Evolutionary conservation across 768 basidiomycete genomes (phyloP).

Genomic region (Cubamyces sp.): DNA sequence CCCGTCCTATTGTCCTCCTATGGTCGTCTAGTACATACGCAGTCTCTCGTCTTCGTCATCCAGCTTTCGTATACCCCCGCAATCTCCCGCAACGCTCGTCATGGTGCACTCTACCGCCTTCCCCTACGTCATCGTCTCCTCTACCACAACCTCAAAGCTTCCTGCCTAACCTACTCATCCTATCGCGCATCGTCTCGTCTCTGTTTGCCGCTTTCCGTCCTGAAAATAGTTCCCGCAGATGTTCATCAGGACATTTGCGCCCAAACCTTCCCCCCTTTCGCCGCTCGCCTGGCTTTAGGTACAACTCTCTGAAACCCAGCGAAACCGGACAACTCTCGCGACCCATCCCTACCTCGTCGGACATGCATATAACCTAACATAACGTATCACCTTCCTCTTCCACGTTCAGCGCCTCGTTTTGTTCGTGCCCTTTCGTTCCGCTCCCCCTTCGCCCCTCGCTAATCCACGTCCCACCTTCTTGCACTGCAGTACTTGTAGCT

Average conservation of each 20-base stretch:
- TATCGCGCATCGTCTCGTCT: not conserved
- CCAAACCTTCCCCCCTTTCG: not conserved
- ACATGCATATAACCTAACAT: not conserved
- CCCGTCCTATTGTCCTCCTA: constrained; percentile 1
- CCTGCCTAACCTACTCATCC: constrained; percentile 7
- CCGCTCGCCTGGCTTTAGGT: no score
- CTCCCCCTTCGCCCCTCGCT: not conserved
- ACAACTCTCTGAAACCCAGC: not conserved
- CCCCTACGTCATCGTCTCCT: constrained; percentile 2
- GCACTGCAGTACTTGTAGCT: not conserved
- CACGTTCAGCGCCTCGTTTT: not conserved
- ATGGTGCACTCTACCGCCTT: constrained; percentile 22
- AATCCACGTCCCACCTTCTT: not conserved
- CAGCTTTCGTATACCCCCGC: constrained; percentile 28
- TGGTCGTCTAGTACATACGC: constrained; percentile 17
- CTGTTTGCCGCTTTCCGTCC: not conserved
- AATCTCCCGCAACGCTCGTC: constrained; percentile 23
- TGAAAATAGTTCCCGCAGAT: constrained; percentile 9
- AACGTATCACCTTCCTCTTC: not conserved
- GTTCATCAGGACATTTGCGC: not conserved
- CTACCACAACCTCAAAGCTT: not conserved
- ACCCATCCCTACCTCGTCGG: not conserved
- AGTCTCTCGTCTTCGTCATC: constrained; percentile 12
- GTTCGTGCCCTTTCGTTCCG: constrained; percentile 1
- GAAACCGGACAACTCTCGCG: not conserved